A percentile compares a stretch with the other conserved stretches of the same genome.
Evolutionary conservation across 2,329 filamentous ascomycete species (phyloP).

Genomic region (Penicillium sp.): DNA sequence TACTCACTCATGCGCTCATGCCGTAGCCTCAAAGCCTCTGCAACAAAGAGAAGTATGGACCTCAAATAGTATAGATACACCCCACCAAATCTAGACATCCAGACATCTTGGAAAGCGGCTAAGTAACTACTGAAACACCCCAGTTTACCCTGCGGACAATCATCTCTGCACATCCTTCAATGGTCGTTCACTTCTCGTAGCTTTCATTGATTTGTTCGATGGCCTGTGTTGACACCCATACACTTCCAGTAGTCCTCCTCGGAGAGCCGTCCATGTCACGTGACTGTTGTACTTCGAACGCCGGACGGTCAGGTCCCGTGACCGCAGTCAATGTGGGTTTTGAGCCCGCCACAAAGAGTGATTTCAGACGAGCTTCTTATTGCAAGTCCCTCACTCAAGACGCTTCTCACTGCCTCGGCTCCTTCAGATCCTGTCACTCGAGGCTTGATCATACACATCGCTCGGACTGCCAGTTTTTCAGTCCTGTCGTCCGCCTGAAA

Average conservation of each 20-base stretch:
- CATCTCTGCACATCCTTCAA: too few relatives aligned
- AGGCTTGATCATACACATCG: constrained; percentile 6
- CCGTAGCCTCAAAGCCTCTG: too few relatives aligned
- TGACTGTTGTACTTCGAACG: not conserved
- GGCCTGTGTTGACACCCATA: too few relatives aligned
- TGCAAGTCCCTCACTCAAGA: constrained; percentile 15
- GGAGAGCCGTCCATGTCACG: constrained; percentile 1
- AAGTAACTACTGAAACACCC: too few relatives aligned
- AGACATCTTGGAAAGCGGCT: too few relatives aligned
- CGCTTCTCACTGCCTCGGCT: constrained; percentile 6
- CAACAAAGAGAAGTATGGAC: too few relatives aligned
- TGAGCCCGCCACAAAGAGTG: constrained; percentile 34
- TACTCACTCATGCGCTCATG: too few relatives aligned
- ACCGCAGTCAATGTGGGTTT: constrained; percentile 31
- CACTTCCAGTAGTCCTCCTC: not conserved
- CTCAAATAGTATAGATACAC: too few relatives aligned
- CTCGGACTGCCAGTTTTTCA: constrained; percentile 10
- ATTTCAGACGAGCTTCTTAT: constrained; percentile 27
- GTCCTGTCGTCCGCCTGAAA: constrained; percentile 6
- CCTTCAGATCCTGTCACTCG: constrained; percentile 8
- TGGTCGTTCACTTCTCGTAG: too few relatives aligned
- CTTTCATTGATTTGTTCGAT: too few relatives aligned
- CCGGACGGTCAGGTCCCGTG: constrained; percentile 9
- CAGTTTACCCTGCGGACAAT: too few relatives aligned
- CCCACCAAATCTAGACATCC: too few relatives aligned